Evolutionary conservation across 768 basidiomycete genomes (phyloP), one percentile per base, ranked within the genome.

Genomic region (Rubroboletus pulcherrimus): DNA sequence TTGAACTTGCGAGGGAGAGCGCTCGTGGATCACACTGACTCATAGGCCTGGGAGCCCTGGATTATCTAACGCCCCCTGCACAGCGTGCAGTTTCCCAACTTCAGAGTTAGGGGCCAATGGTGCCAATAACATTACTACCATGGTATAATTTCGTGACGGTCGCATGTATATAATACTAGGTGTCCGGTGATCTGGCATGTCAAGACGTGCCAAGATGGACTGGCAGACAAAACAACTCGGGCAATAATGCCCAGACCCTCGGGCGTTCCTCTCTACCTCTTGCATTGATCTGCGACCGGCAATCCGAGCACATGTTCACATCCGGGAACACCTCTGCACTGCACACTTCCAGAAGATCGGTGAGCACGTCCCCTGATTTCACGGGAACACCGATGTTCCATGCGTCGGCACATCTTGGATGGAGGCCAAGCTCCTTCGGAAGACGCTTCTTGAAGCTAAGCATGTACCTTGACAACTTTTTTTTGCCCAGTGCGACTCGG

Each of bases 301-400:
- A 56, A 12, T 47, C 38, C 5, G 26, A 19, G 26, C 55, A 55
- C 5, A 55, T 39, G 7, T 21, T 34, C 24, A 9, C 9, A 5
- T 4, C 49, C 4, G 30, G 35, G 29, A 44, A 40, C 11, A 9
- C n/a, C 43, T 37, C 19, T 12, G 15, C 42, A n/a, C 7, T 34
- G 15, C 54, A 55, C 31, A 55, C 14, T 17, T 55, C 54, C 35
- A 52, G 3, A 24, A 55, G 49, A 26, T 39, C 49, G 10, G 49
- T 1, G 14, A 55, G 49, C 11, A 38, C 37, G 37, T 55, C 54
- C 29, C n/a, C 30, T 39, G 54, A 45, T 19, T 38, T 19, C 37
- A 21, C 12, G 5, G 43, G 19, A 31, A 45, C 17, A 33, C 17
- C 7, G 5, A 7, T 15, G n/a, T 29, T 39, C 54, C 54, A 55